phyloP scores from a whole-genome alignment of 495 filamentous ascomycete genomes.

The Talaromyces proteolyticus region DNA sequence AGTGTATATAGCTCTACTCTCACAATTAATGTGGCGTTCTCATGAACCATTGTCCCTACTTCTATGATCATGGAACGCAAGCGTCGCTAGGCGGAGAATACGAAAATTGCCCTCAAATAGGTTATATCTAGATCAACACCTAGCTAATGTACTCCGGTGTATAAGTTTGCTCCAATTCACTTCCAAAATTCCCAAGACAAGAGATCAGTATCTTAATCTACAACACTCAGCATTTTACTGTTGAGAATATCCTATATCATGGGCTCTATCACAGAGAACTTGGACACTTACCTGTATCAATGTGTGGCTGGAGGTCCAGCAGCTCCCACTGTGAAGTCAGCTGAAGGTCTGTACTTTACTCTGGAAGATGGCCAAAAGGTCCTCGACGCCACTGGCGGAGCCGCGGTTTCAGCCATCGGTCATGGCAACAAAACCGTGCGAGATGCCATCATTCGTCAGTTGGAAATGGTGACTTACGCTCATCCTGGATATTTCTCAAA shows the following conservation, averaged over 20 bases:
- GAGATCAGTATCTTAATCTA: not conserved
- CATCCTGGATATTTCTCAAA: slow-evolving; percentile 35
- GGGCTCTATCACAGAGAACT: not conserved
- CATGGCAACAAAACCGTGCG: slow-evolving; percentile 35
- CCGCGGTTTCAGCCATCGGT: slow-evolving; percentile 32
- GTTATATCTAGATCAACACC: not conserved
- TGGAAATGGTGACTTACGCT: slow-evolving; percentile 29
- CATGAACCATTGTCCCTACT: not conserved
- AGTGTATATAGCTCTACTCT: no score
- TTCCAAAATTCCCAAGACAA: not conserved
- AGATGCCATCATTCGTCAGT: slow-evolving; percentile 24
- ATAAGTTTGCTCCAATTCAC: not conserved
- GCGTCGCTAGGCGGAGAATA: not conserved
- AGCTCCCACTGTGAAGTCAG: slow-evolving; percentile 11
- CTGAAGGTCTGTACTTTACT: slow-evolving; percentile 15
- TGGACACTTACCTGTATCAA: not conserved
- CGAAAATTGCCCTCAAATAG: not conserved
- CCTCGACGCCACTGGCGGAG: slow-evolving; percentile 43
- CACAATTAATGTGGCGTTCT: not conserved
- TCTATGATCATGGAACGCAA: not conserved
- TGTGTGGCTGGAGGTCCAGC: not conserved
- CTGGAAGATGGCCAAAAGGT: slow-evolving; percentile 45
- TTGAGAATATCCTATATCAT: not conserved
- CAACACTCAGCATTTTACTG: not conserved
- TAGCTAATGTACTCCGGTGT: no score